Evolutionary conservation across 2,329 filamentous ascomycete species (phyloP).

Genomic region (Fusarium gaditjirri): DNA sequence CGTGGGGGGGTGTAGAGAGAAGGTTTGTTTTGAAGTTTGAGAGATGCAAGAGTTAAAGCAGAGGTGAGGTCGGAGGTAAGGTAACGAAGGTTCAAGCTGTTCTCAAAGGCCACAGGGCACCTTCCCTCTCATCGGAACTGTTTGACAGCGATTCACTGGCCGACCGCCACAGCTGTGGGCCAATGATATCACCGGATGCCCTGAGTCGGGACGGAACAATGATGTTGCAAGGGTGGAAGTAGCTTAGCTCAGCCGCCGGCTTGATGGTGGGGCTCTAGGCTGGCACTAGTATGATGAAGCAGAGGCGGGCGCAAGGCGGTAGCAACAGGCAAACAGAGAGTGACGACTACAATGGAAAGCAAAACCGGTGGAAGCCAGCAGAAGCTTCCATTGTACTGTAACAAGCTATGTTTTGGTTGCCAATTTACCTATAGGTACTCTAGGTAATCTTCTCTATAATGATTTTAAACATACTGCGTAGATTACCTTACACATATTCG

Average conservation of each 20-base stretch:
- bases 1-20: constrained; percentile 2
- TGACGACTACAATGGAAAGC: constrained; percentile 39
- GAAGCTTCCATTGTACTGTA: constrained; percentile 36
- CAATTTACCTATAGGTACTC: background rate
- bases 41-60: constrained; percentile 37
- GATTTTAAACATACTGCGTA: background rate
- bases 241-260: constrained; percentile 43
- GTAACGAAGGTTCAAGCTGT: constrained; percentile 44
- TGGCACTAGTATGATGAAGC: constrained; percentile 42
- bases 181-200: constrained; percentile 50
- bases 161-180: constrained; percentile 43
- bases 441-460: background rate
- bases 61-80: constrained; percentile 30
- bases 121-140: constrained; percentile 40
- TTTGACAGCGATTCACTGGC: constrained; percentile 45
- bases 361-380: constrained; percentile 39
- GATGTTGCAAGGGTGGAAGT: constrained; percentile 43
- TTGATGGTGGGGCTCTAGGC: constrained; percentile 31
- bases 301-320: constrained; percentile 31
- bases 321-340: constrained; percentile 42
- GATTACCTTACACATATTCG: background rate
- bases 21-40: constrained; percentile 28
- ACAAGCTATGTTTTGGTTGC: background rate
- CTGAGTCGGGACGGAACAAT: constrained; percentile 51
- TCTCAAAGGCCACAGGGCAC: constrained; percentile 44